These are phyloP conservation scores for Eucalyptus erythrocorys DNA, from an alignment of 345 rosid genomes.

Conservation along the genomic window DNA sequence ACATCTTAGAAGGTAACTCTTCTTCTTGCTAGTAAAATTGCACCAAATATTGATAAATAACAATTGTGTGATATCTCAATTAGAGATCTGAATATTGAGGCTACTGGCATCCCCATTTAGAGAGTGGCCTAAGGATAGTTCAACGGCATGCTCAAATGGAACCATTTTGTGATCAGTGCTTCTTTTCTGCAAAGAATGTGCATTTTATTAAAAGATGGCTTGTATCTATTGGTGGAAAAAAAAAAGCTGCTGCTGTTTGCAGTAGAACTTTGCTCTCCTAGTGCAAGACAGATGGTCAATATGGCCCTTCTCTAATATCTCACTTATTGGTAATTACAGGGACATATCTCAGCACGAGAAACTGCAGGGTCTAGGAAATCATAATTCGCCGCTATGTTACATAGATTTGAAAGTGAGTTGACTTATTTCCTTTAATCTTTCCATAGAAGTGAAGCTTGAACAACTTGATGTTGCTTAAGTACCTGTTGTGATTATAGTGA, in stretches of 20 bases:
- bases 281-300: background rate
- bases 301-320: background rate
- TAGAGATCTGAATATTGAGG: background rate
- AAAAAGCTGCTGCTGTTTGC: background rate
- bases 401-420: conserved; percentile 60
- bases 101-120: background rate
- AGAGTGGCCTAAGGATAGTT: background rate
- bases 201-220: background rate
- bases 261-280: background rate
- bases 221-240: background rate
- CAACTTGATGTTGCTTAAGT: background rate
- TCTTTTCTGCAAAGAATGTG: background rate
- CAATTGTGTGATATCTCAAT: background rate
- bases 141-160: background rate
- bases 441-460: background rate
- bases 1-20: conserved; percentile 45
- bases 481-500: background rate
- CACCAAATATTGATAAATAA: background rate
- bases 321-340: conserved; percentile 38
- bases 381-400: conserved; percentile 48
- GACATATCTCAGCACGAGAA: conserved; percentile 51
- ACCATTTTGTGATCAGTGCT: background rate
- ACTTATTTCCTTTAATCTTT: background rate
- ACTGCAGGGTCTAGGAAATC: conserved; percentile 40
- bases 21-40: background rate